These are phyloP conservation scores for Trichoderma atrobrunneum DNA, from an alignment of 2,329 filamentous ascomycete species.

Conservation along the genomic window DNA sequence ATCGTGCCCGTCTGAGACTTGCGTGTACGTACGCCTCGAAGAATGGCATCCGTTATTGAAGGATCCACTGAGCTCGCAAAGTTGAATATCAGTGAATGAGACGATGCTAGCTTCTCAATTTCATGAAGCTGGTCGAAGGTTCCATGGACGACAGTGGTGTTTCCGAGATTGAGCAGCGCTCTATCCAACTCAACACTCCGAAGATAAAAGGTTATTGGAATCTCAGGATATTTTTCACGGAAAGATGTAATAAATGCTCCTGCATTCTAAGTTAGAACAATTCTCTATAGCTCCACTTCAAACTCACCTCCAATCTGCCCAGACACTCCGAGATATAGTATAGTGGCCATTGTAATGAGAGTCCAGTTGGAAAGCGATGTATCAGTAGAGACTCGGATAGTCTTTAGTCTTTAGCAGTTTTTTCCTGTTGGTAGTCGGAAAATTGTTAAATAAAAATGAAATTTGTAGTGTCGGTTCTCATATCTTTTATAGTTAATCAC, in stretches of 20 bases:
- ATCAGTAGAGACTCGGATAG: background rate
- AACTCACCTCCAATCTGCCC: background rate
- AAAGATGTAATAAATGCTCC: background rate
- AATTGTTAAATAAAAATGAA: too few species aligned
- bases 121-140: background rate
- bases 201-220: background rate
- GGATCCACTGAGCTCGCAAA: background rate
- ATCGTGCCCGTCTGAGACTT: background rate
- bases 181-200: background rate
- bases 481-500: too few species aligned
- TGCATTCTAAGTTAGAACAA: background rate
- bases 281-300: background rate
- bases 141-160: background rate
- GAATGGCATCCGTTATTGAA: background rate
- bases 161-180: background rate
- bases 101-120: background rate
- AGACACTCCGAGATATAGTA: background rate
- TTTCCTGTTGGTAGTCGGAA: too few species aligned
- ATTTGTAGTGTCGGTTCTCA: too few species aligned
- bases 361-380: background rate
- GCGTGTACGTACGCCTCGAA: background rate
- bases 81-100: background rate
- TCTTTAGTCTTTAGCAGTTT: background rate
- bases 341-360: background rate
- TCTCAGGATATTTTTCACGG: background rate